Percentiles rank a stretch among this genome's conserved stretches.
These are phyloP conservation scores for Collybia sp. DNA, from an alignment of 768 basidiomycete genomes.

Conservation along the genomic window DNA sequence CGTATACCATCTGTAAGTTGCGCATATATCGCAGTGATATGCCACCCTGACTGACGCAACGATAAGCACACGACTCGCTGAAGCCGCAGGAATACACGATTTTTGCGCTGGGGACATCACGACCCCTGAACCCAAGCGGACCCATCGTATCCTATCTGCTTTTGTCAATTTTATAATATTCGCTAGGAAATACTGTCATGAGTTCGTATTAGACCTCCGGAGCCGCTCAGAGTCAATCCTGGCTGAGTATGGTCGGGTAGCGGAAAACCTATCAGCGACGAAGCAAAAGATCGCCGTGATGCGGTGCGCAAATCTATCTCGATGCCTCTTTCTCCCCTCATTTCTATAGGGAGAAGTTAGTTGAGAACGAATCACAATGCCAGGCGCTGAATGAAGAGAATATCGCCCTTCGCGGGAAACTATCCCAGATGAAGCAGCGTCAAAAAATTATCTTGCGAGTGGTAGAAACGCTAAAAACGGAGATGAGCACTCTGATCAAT, in stretches of 20 bases:
- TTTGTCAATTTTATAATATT: constrained; percentile 95
- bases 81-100: constrained; percentile 68
- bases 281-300: constrained; percentile 48
- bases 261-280: constrained; percentile 41
- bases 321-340: not conserved
- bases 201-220: constrained; percentile 58
- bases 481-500: constrained; percentile 58
- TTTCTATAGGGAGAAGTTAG: constrained; percentile 49
- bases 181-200: constrained; percentile 63
- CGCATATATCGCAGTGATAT: not conserved
- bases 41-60: not conserved
- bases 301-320: constrained; percentile 38
- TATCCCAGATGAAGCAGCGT: constrained; percentile 66
- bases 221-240: constrained; percentile 52
- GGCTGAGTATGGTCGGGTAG: constrained; percentile 56
- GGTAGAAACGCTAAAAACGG: constrained; percentile 66
- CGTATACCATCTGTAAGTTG: constrained; percentile 61
- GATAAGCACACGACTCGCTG: constrained; percentile 61
- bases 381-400: constrained; percentile 59
- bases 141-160: constrained; percentile 72
- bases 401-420: constrained; percentile 50
- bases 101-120: constrained; percentile 74
- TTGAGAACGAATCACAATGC: constrained; percentile 66
- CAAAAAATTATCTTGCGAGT: constrained; percentile 57
- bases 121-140: constrained; percentile 70